Conservation (phyloP, 345 rosid species). For the Conringia planisiliqua region DNA sequence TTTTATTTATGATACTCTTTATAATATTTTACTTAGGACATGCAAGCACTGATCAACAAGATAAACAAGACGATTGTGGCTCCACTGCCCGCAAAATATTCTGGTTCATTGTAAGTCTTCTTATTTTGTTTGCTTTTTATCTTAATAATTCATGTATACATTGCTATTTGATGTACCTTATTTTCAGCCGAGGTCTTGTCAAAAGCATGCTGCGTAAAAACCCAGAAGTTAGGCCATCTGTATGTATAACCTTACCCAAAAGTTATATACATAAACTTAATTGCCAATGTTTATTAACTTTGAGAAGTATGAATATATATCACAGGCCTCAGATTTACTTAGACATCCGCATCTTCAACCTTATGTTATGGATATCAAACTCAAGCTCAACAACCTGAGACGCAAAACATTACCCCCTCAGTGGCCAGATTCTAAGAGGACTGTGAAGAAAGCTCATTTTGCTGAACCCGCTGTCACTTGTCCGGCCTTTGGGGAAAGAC, state of each 20-base stretch:
- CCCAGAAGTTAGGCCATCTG: constrained; percentile 85
- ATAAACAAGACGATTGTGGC: constrained; percentile 80
- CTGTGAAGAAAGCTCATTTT: constrained; percentile 54
- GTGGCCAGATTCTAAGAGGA: constrained; percentile 53
- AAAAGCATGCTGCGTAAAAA: constrained; percentile 95
- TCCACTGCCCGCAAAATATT: constrained; percentile 85
- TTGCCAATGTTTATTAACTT: not conserved
- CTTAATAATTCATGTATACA: not conserved
- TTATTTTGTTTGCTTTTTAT: not conserved
- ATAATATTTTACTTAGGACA: constrained; percentile 54
- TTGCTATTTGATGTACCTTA: not conserved
- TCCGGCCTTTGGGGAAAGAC: constrained; percentile 34
- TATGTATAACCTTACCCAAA: constrained; percentile 36
- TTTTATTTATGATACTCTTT: not conserved
- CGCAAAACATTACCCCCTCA: constrained; percentile 53
- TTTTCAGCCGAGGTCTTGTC: constrained; percentile 73
- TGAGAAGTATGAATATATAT: not conserved
- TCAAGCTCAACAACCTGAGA: constrained; percentile 62
- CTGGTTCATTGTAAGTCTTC: constrained; percentile 71
- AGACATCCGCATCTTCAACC: constrained; percentile 71
- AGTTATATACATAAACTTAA: not conserved
- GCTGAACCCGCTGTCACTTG: constrained; percentile 33
- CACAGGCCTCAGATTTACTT: constrained; percentile 79
- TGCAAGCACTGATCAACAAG: constrained; percentile 92
- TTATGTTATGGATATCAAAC: constrained; percentile 61